Base-by-base conservation (phyloP, 352 stramenopile species). In the Elongisporangium anandrum region DNA sequence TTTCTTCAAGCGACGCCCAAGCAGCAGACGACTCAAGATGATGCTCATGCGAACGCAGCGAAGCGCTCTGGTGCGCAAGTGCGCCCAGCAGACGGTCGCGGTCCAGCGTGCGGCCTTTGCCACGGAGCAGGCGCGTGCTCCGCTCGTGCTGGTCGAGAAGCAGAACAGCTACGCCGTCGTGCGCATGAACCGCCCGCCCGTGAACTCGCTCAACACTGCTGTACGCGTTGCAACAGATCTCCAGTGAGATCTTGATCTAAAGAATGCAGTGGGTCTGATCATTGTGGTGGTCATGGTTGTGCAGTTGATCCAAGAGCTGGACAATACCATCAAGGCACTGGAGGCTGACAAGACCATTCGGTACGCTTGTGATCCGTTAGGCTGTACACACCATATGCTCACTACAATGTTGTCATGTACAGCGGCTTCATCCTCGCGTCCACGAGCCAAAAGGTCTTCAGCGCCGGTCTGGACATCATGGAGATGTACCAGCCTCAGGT, bases 401-500 rank as follows among this genome's bases (percentile, higher is more conserved):
- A n/a, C n/a, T n/a, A n/a, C n/a, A n/a, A n/a, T n/a, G n/a, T n/a
- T n/a, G n/a, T n/a, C 12, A n/a, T 24, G 34, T 64, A 41, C 29
- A 93, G 85, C 4, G 84, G 80, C 16, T 66, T 95, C 59, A 90
- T 95, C 66, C 64, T 93, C 21, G 79, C 79, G 24, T 93, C 85
- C 22, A 82, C 81, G 6, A 92, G 73, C 65, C 80, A 81, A 34
- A 86, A 79, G 54, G 67, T 98, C 17, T 98, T 98, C 62, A 96
- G 76, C 15, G 92, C 92, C 8, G 95, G 95, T 20, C 69, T 98
- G 16, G 95, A 98, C 73, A 83, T 98, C 50, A 80, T 79, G 34
- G 95, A 98, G 70, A 85, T 98, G 69, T 89, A 97, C 60, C 73
- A 96, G 57, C 90, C 93, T 10, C 69, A 90, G 67, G 83, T 90